These are phyloP conservation scores for Rhodocollybia butyracea DNA, from an alignment of 768 basidiomycete genomes.

Conservation along the genomic window DNA sequence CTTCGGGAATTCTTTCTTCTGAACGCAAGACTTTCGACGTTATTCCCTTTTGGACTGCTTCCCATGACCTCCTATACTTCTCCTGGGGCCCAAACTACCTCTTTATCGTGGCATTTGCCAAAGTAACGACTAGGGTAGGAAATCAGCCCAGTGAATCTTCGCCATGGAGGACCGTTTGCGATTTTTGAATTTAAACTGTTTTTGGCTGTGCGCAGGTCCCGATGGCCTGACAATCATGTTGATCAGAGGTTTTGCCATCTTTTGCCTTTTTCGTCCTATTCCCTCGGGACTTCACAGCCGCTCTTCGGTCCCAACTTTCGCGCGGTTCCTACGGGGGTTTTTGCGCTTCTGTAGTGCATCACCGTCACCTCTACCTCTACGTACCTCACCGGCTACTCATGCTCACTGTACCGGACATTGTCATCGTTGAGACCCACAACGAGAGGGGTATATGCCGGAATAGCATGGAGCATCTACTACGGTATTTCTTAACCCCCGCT, in stretches of 20 bases:
- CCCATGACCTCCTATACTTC: not conserved
- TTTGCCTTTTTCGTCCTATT: not conserved
- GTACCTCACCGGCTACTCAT: conserved; percentile 2
- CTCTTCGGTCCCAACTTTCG: conserved; percentile 13
- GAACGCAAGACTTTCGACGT: not conserved
- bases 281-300: not conserved
- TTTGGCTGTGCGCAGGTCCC: not conserved
- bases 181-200: not conserved
- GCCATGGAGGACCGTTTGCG: not conserved
- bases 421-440: too few relatives aligned
- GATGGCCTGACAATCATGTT: conserved; percentile 5
- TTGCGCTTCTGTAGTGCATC: not conserved
- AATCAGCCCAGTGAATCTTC: too few relatives aligned
- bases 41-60: not conserved
- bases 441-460: too few relatives aligned
- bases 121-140: too few relatives aligned
- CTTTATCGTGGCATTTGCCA: not conserved
- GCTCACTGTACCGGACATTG: not conserved
- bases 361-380: not conserved
- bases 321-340: conserved; percentile 25
- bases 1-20: not conserved
- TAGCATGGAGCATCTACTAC: not conserved
- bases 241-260: not conserved
- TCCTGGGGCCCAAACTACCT: not conserved
- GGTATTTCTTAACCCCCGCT: not conserved